Base-by-base conservation (phyloP, 2,329 filamentous ascomycete genomes). In the Macrophomina tecta region DNA sequence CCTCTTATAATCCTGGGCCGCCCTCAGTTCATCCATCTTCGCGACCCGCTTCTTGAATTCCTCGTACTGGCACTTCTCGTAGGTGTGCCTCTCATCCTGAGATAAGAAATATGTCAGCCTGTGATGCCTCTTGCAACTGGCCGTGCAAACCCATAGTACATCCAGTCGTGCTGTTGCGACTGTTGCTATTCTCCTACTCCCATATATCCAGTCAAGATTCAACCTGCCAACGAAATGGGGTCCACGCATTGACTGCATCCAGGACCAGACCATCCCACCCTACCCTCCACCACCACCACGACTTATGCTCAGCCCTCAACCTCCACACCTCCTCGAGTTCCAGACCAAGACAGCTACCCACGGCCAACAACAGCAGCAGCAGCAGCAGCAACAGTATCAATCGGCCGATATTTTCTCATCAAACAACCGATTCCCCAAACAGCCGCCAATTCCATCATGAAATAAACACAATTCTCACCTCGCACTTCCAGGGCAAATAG, bases 1-100 rank as follows among this genome's bases (percentile, higher is more conserved):
- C 81, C 94, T 88, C 75, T 87, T 89, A 69, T 92, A 93, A 68
- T 83, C 88, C 87, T 96, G 97, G 68, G 91, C 89, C 72, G 89
- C 94, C 78, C 93, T 88, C 77, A 99, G 83, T 85, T 99, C 94
- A 75, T 98, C 89, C 95, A 99, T 99, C 89, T 97, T 98, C 77
- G 91, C 92, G 71, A 99, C 95, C 68, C 95, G 90, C 87, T 94
- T 93, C 89, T 97, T 97, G 86, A 99, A 99, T 80, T 98, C 95
- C 71, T 91, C 91, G 82, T 99, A 99, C 78, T 99, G 95, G 88
- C 95, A 99, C 82, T 98, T 98, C 80, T 99, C 95, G 86, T 99
- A 99, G 77, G 90, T 91, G 83, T 99, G 95, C 84, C 95, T 87
- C 86, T 99, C 95, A 80, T 61, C 48, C 64, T 66, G 56, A 9